phyloP scores from a whole-genome alignment of 2,329 filamentous ascomycete species.

The Rutstroemia sp. region DNA sequence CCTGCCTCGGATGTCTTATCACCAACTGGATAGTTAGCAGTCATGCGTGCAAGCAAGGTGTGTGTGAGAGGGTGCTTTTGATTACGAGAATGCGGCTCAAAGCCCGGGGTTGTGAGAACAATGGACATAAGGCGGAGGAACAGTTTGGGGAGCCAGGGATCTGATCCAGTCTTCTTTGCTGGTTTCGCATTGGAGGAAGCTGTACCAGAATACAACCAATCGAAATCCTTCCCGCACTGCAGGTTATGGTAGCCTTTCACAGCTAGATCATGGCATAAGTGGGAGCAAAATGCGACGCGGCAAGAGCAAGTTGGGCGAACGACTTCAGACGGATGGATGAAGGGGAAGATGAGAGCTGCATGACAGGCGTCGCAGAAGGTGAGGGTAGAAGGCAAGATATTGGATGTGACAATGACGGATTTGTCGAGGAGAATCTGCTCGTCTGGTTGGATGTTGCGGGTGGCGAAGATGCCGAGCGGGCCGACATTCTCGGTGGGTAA shows the following conservation, averaged over 20 bases:
- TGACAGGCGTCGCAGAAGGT: conserved; percentile 25
- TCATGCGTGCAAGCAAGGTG: conserved; percentile 17
- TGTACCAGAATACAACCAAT: conserved; percentile 17
- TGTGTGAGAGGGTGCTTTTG: conserved; percentile 20
- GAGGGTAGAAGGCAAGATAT: conserved; percentile 11
- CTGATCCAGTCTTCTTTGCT: background rate
- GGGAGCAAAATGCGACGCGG: conserved; percentile 20
- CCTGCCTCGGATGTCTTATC: background rate
- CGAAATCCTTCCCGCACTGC: conserved; percentile 20
- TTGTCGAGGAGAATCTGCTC: conserved; percentile 22
- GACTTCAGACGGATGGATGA: background rate
- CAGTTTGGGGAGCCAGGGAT: conserved; percentile 15
- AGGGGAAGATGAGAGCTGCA: conserved; percentile 13
- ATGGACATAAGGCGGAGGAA: conserved; percentile 21
- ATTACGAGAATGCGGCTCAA: background rate
- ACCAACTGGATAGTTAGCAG: conserved; percentile 19
- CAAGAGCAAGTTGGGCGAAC: conserved; percentile 17
- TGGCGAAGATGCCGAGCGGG: conserved; percentile 24
- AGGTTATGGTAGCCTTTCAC: conserved; percentile 19
- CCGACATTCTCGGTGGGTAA: conserved; percentile 16
- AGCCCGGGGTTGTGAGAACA: conserved; percentile 14
- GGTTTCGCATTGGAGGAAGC: too few species aligned
- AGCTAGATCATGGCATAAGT: conserved; percentile 16
- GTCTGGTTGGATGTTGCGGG: conserved; percentile 16
- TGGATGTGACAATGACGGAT: conserved; percentile 12